Evolutionary conservation across 768 basidiomycete genomes (phyloP), one percentile per base, ranked within the genome.

Genomic region (Sporobolomyces phaffii): DNA sequence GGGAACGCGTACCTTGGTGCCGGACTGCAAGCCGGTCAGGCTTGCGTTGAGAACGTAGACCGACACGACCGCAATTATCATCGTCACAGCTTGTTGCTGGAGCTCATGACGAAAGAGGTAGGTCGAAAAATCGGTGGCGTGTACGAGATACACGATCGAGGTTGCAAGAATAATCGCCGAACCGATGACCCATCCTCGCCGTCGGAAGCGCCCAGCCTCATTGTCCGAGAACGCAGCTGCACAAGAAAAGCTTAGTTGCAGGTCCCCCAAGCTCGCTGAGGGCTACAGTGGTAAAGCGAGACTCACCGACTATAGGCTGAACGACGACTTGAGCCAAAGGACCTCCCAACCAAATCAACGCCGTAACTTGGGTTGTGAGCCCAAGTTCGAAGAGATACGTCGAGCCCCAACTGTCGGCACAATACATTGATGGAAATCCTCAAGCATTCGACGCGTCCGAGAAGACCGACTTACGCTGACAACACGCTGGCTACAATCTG

Each of bases 11-110:
- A 62, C 45, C 24, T 59, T 31, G 22, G 40, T 38, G 52, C 76
- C 70, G 33, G 77, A 76, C 47, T 75, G 91, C 53, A 93, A 78
- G 8, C 90, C 96, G 77, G 98, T 99, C 64, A 99, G 82, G 20
- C 91, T 90, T 75, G 98, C 98, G 78, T 99, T 96, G 38, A 98
- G 82, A 50, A 92, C 77, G 75, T 94, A 98, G 79, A 99, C 97
- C 0, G 97, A 83, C 1, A 91, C 94, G 56, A 97, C 84, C 51
- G 82, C 85, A 60, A 97, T 93, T 15, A 90, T 84, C 26, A 83
- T 85, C 71, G 82, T 84, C 41, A 79, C n/a, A 84, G 86, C 90
- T 72, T 83, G 80, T 48, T 81, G 80, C 62, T 81, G 81, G 22
- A 90, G 86, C 75, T 91, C 88, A 90, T 88, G 91, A 75, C 89